Base-by-base conservation (phyloP, 257 asterid genomes). In the Solanum pinnatisectum region DNA sequence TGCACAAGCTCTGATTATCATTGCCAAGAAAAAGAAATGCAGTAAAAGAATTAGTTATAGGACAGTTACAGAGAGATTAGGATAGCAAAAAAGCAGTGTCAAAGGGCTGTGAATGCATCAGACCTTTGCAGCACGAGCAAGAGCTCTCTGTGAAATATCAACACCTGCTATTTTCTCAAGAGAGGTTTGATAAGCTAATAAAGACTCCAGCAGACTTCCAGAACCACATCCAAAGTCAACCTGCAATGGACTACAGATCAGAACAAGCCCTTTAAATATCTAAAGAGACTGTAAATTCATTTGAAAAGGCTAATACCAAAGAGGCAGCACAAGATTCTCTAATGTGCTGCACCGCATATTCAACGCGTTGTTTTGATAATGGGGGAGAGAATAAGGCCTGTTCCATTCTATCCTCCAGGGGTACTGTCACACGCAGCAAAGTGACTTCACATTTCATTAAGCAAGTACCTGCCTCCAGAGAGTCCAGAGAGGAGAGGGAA, bases 191-290 rank as follows among this genome's bases (percentile, higher is more conserved):
- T 94, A 96, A 25, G 93, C 93, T 82, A 97, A 91, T 90, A 97
- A 90, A 15, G 99, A 95, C 87, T 95, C 98, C 93, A 97, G 89
- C 84, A 97, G 93, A 90, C 99, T 95, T 91, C 99, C 99, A 68
- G 99, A 95, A 87, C 98, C 99, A 91, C 98, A 97, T 88, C 99
- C 99, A 90, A 96, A 97, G 91, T 97, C 99, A 36, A 96, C 98
- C 99, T 97, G 95, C 89, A 91, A 71, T 79, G 42, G 71, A 89
- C 63, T 72, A 18, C 81, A 87, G 52, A 86, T 91, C 87, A 90
- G 89, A 83, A 83, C 87, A 88, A 36, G 44, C 32, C 74, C 60
- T 22, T 25, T 88, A 11, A 84, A 78, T 25, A 16, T 84, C 87
- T 56, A 70, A 67, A 79, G 74, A 33, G 67, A 89, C 86, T 73